A percentile compares a stretch with the other conserved stretches of the same genome.
These are phyloP conservation scores for Ophiostoma fasciatum DNA, from an alignment of 2,329 filamentous ascomycete species.

Conservation along the genomic window DNA sequence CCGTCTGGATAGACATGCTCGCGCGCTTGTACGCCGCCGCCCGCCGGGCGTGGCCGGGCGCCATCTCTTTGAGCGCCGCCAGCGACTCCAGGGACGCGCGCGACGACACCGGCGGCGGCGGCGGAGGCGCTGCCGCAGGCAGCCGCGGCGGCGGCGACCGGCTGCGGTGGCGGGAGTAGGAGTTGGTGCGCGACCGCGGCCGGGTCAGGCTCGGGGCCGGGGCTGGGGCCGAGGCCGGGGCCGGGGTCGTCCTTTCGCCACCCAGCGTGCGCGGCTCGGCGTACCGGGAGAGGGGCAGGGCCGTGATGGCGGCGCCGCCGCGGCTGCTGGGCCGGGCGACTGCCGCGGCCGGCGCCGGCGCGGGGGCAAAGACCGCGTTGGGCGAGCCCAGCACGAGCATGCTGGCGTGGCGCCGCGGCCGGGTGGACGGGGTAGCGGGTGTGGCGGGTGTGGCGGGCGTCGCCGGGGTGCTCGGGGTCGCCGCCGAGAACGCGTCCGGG, in stretches of 20 bases:
- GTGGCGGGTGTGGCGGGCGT: background rate
- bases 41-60: no score
- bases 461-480: slow-evolving; percentile 3
- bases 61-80: no score
- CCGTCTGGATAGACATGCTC: slow-evolving; percentile 15
- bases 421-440: slow-evolving; percentile 7
- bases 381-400: slow-evolving; percentile 2
- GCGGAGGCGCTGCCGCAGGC: background rate
- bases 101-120: slow-evolving; percentile 1
- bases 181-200: no score
- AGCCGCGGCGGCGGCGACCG: background rate
- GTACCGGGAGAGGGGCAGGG: slow-evolving; percentile 4
- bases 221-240: background rate
- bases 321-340: no score
- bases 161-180: background rate
- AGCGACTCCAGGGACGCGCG: no score
- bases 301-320: no score
- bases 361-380: no score
- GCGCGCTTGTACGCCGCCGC: slow-evolving; percentile 12
- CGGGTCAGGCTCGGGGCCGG: no score
- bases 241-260: background rate
- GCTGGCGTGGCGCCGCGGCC: slow-evolving; percentile 11
- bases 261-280: background rate
- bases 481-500: no score
- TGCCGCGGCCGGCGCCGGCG: no score